phyloP scores from a whole-genome alignment of 2,329 filamentous ascomycete genomes.

The Trichoderma harzianum region DNA sequence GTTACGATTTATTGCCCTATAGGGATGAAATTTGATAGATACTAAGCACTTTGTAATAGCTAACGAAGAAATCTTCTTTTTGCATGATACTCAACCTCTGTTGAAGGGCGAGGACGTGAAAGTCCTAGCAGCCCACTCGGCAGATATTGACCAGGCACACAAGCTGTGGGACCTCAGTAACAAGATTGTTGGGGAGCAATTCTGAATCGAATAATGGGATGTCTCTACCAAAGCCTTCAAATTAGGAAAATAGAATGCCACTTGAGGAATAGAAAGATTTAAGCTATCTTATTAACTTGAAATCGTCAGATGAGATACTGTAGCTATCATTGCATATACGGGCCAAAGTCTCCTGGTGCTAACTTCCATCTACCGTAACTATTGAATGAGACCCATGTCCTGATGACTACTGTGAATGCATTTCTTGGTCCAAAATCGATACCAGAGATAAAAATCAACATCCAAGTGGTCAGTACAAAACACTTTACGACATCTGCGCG shows the following conservation, averaged over 20 bases:
- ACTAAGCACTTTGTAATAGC: background rate
- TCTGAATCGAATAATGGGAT: background rate
- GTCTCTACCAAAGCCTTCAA: background rate
- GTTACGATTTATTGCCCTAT: background rate
- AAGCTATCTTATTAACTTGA: too few relatives aligned
- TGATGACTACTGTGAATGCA: too few relatives aligned
- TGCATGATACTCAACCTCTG: background rate
- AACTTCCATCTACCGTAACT: too few relatives aligned
- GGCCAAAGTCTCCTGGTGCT: too few relatives aligned
- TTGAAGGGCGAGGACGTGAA: background rate
- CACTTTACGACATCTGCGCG: too few relatives aligned
- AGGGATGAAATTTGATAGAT: background rate
- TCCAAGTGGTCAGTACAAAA: too few relatives aligned
- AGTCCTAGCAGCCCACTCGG: background rate
- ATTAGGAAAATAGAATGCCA: background rate
- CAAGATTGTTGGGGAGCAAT: background rate
- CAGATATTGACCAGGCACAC: background rate
- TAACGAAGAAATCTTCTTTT: background rate
- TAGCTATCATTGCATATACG: too few relatives aligned
- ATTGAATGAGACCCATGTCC: too few relatives aligned
- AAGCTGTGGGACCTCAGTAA: background rate
- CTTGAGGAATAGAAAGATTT: too few relatives aligned
- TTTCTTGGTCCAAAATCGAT: too few relatives aligned
- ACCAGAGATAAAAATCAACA: too few relatives aligned
- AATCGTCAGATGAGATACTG: too few relatives aligned